A percentile compares a stretch with the other conserved stretches of the same genome.
These are phyloP conservation scores for Ettlia oleoabundans DNA, from an alignment of 139 green algal genomes.

Conservation along the genomic window DNA sequence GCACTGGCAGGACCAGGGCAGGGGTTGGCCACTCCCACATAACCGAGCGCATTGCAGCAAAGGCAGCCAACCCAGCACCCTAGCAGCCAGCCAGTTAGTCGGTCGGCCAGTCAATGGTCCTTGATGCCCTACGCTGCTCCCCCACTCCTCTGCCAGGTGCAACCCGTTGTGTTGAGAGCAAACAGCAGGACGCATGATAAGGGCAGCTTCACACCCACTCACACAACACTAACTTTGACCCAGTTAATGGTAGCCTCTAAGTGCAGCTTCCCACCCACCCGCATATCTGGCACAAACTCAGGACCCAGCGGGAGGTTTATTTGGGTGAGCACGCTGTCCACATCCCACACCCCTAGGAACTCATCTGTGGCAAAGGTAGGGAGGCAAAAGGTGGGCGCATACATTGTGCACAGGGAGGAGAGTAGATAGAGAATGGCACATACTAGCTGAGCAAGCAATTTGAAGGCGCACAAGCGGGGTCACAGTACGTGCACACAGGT, in stretches of 20 bases:
- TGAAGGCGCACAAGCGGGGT: neutral
- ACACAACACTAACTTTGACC: neutral
- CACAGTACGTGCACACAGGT: neutral
- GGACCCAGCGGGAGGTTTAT: constrained; percentile 75
- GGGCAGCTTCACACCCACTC: too few species aligned
- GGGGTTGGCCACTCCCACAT: too few species aligned
- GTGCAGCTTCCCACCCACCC: constrained; percentile 24
- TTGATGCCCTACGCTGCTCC: too few species aligned
- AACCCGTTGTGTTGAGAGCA: too few species aligned
- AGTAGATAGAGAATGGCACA: neutral
- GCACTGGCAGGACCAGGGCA: too few species aligned
- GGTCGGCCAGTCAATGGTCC: too few species aligned
- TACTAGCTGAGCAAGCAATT: too few species aligned
- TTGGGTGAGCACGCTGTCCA: constrained; percentile 58
- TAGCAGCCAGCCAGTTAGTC: too few species aligned
- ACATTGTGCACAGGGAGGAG: neutral
- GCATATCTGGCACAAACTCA: constrained; percentile 68
- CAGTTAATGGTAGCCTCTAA: neutral
- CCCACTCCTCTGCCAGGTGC: too few species aligned
- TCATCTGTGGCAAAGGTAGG: constrained; percentile 29
- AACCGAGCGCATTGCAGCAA: too few species aligned
- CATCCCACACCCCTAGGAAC: constrained; percentile 67
- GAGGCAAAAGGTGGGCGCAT: neutral
- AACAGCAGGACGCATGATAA: too few species aligned
- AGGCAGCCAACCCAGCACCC: too few species aligned